Conservation (phyloP, 1,139 yeast species). For the Hemisphaericaspora lyxosophila region DNA sequence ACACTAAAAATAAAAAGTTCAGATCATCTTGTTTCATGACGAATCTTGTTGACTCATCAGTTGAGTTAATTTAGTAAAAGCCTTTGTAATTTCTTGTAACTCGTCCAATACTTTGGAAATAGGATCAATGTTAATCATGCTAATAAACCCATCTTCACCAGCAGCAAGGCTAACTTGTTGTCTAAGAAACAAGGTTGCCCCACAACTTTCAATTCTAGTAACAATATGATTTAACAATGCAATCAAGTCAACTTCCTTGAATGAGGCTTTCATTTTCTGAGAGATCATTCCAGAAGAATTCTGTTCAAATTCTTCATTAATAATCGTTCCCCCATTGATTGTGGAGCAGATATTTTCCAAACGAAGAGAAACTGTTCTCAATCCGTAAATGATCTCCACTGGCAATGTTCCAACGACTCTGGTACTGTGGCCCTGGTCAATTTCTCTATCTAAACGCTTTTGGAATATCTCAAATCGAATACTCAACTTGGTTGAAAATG, state of each 20-base stretch:
- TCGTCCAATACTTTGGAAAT: constrained; percentile 30
- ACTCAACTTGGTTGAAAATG: constrained; percentile 66
- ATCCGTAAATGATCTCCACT: constrained; percentile 44
- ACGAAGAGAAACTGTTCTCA: constrained; percentile 49
- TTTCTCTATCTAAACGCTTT: constrained; percentile 24
- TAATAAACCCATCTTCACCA: constrained; percentile 27
- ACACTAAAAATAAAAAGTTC: too few species aligned
- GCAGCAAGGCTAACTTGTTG: constrained; percentile 28
- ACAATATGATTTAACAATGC: constrained; percentile 61
- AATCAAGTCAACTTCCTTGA: constrained; percentile 38
- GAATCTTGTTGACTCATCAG: too few species aligned
- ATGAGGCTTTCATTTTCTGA: constrained; percentile 22
- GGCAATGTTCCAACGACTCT: constrained; percentile 42
- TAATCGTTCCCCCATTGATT: constrained; percentile 28
- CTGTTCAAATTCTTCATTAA: constrained; percentile 28
- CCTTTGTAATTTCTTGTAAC: constrained; percentile 18
- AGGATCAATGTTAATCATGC: constrained; percentile 22
- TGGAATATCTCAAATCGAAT: constrained; percentile 53
- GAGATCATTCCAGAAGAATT: constrained; percentile 27
- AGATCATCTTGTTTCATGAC: too few species aligned
- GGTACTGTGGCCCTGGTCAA: constrained; percentile 19
- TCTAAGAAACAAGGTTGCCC: constrained; percentile 34
- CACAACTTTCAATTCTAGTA: constrained; percentile 62
- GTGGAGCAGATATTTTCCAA: constrained; percentile 50
- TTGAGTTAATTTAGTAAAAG: constrained; percentile 11